Evolutionary conservation across 2,329 filamentous ascomycete species (phyloP).

Genomic region (Aureobasidium sp.): DNA sequence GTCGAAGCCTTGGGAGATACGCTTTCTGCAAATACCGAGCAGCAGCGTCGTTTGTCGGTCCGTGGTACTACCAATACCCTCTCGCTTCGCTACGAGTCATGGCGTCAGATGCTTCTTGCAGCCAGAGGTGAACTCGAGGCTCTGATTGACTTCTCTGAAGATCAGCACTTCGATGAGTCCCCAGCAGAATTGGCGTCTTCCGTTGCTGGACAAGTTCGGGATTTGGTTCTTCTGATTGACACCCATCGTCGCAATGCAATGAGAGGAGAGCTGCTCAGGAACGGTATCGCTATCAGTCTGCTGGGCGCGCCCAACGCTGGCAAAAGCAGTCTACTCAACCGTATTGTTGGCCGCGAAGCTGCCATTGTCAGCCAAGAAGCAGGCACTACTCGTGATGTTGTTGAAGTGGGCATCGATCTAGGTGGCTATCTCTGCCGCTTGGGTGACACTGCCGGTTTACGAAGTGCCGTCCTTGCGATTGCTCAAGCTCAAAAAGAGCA

Average conservation of each 20-base stretch:
- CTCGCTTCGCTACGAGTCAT: conserved; percentile 70
- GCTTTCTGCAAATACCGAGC: conserved; percentile 68
- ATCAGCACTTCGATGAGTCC: conserved; percentile 93
- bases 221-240: conserved; percentile 56
- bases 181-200: conserved; percentile 63
- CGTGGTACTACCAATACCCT: conserved; percentile 62
- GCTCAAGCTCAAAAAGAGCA: neutral
- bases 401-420: conserved; percentile 86
- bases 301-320: conserved; percentile 89
- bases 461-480: conserved; percentile 36
- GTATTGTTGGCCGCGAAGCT: conserved; percentile 82
- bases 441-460: conserved; percentile 87
- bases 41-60: conserved; percentile 81
- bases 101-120: conserved; percentile 69
- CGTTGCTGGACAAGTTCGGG: conserved; percentile 58
- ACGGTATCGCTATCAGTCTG: conserved; percentile 78
- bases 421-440: conserved; percentile 88
- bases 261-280: conserved; percentile 73
- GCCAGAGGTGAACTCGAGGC: conserved; percentile 90
- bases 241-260: conserved; percentile 70
- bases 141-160: conserved; percentile 93
- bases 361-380: conserved; percentile 92
- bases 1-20: conserved; percentile 59
- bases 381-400: conserved; percentile 87
- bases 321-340: conserved; percentile 89